A percentile compares a stretch with the other conserved stretches of the same genome.
These are phyloP conservation scores for Hypoxylon sp. DNA, from an alignment of 2,329 filamentous ascomycete genomes.

Conservation along the genomic window DNA sequence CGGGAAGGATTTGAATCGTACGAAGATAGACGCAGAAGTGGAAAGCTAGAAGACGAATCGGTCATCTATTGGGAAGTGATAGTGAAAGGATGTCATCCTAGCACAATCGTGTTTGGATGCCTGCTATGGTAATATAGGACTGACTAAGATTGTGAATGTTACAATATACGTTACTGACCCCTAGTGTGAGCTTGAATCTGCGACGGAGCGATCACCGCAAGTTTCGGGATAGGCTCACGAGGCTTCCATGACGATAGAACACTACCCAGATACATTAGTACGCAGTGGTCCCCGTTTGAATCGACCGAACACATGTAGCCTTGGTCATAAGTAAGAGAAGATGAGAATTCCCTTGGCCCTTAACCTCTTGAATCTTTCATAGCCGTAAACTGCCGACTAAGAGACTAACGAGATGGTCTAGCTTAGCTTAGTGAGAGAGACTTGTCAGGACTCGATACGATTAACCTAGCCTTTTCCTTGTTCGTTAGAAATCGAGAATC, in stretches of 20 bases:
- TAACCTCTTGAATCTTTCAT: neutral
- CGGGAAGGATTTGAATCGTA: constrained; percentile 3
- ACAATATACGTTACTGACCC: neutral
- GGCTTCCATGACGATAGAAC: constrained; percentile 2
- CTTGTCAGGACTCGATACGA: constrained; percentile 8
- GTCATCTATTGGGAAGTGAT: neutral
- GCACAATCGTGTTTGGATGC: constrained; percentile 2
- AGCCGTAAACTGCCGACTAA: constrained; percentile 4
- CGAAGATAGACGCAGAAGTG: neutral
- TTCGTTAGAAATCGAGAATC: constrained; percentile 23
- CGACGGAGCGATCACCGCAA: neutral
- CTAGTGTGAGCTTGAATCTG: constrained; percentile 6
- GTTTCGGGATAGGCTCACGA: constrained; percentile 11
- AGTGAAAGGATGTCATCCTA: neutral
- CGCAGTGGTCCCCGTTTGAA: too few relatives aligned
- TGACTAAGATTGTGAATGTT: constrained; percentile 10
- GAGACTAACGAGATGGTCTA: neutral
- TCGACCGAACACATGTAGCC: neutral
- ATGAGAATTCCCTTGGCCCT: neutral
- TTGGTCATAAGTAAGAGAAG: neutral
- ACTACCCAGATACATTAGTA: too few relatives aligned
- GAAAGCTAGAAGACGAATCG: constrained; percentile 3
- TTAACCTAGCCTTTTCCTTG: constrained; percentile 8
- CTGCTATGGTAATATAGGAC: neutral
- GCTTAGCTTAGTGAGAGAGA: constrained; percentile 4